Evolutionary conservation across 768 basidiomycete genomes (phyloP), one percentile per base, ranked within the genome.

Genomic region (Rhizopogon sp.): DNA sequence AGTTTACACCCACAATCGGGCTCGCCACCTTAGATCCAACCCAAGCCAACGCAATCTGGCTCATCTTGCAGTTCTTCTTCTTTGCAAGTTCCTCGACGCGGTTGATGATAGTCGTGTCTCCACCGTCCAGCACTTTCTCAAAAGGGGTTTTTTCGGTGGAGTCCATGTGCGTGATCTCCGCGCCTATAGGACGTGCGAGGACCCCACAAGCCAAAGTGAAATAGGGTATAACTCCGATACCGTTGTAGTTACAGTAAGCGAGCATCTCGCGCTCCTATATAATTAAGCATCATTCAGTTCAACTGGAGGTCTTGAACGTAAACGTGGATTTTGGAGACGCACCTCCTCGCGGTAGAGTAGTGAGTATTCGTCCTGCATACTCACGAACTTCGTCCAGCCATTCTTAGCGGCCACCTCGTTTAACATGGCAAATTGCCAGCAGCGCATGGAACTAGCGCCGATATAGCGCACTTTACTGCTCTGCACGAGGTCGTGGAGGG

Each of bases 261-360:
- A 73, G 60, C 76, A 77, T 74, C 55, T 77, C 76, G 1, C 72
- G 67, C 52, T 80, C 78, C 79, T 5, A 16, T 4, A 25, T 25
- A 25, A 25, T 20, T 20, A 8, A 44, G 25, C 25, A 25, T 25
- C 20, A 2, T 2, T 4, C 3, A 20, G 3, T 2, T 3, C 3
- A 25, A 25, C 25, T 14, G 4, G 25, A 25, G 25, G 4, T 9
- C 8, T 25, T 25, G 25, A 25, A 25, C 25, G 25, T 25, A 4
- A 25, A 31, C 2, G 7, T 13, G 31, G 31, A 25, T 13, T 2
- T n/a, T 52, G 8, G 42, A 1, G 6, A 10, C 39, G 28, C n/a
- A 74, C 78, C 65, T 84, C 80, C 55, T 81, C 77, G 35, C 81
- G 72, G 60, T 84, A 84, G 17, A 82, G 68, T 5, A 82, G 64